These are phyloP conservation scores for Aspergillus texensis DNA, from an alignment of 2,329 filamentous ascomycete genomes.

Conservation along the genomic window DNA sequence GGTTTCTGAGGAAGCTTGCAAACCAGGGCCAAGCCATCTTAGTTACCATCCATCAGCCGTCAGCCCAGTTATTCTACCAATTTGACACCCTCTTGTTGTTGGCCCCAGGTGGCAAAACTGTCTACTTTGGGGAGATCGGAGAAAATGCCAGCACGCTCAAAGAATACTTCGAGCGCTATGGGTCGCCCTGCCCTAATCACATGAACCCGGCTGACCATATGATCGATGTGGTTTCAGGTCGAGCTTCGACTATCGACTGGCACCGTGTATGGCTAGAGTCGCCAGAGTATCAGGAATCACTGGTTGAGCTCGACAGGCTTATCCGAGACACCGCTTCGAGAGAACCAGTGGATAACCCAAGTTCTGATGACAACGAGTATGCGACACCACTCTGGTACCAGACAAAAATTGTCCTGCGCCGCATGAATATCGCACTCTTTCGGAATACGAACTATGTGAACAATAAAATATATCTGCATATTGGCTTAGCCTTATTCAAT, in stretches of 20 bases:
- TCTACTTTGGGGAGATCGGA: constrained; percentile 70
- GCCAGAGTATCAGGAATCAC: constrained; percentile 58
- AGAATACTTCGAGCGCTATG: constrained; percentile 67
- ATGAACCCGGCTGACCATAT: constrained; percentile 65
- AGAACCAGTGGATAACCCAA: constrained; percentile 33
- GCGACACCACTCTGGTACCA: constrained; percentile 67
- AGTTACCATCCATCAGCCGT: constrained; percentile 72
- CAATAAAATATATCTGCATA: constrained; percentile 63
- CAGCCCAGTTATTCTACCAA: constrained; percentile 66
- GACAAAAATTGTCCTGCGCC: constrained; percentile 65
- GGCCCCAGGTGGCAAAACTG: constrained; percentile 67
- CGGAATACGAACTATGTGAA: constrained; percentile 69
- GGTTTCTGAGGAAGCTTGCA: constrained; percentile 67
- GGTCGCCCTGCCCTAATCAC: constrained; percentile 63
- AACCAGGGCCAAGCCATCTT: constrained; percentile 68
- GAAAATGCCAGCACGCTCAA: constrained; percentile 65
- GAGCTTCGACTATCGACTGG: constrained; percentile 61
- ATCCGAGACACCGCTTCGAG: constrained; percentile 51
- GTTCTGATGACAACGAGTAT: constrained; percentile 55
- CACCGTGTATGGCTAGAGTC: constrained; percentile 71
- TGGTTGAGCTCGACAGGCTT: constrained; percentile 66
- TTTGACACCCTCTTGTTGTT: constrained; percentile 71
- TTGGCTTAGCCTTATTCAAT: constrained; percentile 54
- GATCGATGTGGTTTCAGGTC: constrained; percentile 53
- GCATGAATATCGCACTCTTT: constrained; percentile 67